These are phyloP conservation scores for Phytophthora litchii DNA, from an alignment of 352 stramenopile genomes.

Conservation along the genomic window DNA sequence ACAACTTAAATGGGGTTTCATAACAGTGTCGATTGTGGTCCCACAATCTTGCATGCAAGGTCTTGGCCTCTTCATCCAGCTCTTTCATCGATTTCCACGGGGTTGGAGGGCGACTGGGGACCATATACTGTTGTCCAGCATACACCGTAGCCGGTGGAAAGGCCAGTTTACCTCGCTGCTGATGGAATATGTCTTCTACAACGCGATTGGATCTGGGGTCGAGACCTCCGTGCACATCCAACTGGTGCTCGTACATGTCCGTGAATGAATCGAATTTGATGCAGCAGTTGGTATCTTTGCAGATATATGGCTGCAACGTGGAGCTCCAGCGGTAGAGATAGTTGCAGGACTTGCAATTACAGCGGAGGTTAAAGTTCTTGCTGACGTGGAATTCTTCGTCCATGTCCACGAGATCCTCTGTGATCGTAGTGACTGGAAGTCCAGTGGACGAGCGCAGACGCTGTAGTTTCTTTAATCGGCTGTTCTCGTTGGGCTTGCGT, in stretches of 20 bases:
- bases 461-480: conserved; percentile 6
- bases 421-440: conserved; percentile 16
- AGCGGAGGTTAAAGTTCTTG: conserved; percentile 19
- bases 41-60: conserved; percentile 30
- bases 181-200: conserved; percentile 42
- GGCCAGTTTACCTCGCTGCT: conserved; percentile 33
- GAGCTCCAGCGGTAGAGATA: conserved; percentile 23
- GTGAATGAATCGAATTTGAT: conserved; percentile 44
- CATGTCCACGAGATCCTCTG: conserved; percentile 20
- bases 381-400: conserved; percentile 30
- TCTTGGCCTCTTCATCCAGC: conserved; percentile 46
- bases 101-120: conserved; percentile 35
- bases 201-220: conserved; percentile 41
- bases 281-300: conserved; percentile 25
- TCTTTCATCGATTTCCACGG: conserved; percentile 53
- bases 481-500: neutral
- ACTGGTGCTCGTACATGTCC: conserved; percentile 64
- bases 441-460: conserved; percentile 19
- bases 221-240: conserved; percentile 51
- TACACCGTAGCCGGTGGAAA: conserved; percentile 66
- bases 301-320: conserved; percentile 19
- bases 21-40: conserved; percentile 10
- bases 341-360: conserved; percentile 17
- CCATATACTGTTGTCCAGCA: conserved; percentile 47
- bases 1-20: conserved; percentile 31